Evolutionary conservation across 257 asterid species (phyloP).

Genomic region (Ballota nigra): DNA sequence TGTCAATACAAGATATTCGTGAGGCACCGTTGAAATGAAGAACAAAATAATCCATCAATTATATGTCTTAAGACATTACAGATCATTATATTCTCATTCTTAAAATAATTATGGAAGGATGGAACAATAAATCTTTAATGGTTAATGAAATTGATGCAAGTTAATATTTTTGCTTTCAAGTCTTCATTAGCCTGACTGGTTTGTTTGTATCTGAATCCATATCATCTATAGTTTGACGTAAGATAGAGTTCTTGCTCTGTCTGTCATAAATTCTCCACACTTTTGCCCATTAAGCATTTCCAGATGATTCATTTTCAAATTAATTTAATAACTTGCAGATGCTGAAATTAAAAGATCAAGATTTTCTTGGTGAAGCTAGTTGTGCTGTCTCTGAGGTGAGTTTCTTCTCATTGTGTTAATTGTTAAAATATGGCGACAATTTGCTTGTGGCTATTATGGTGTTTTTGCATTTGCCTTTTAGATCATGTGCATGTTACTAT

Average conservation of each 20-base stretch:
- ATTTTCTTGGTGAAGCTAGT: slow-evolving; percentile 75
- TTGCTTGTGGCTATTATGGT: neutral
- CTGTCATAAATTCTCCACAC: neutral
- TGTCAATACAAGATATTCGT: neutral
- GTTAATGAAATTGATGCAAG: neutral
- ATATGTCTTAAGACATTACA: neutral
- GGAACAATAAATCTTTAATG: neutral
- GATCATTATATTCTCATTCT: neutral
- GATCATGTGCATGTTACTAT: neutral
- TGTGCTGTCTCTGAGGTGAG: slow-evolving; percentile 72
- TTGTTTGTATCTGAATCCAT: neutral
- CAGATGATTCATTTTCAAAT: neutral
- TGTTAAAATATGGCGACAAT: neutral
- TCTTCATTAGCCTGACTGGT: neutral
- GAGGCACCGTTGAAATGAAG: neutral
- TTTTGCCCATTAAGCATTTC: neutral
- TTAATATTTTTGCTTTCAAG: neutral
- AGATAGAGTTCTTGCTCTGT: neutral
- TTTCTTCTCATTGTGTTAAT: slow-evolving; percentile 1
- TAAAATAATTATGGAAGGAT: neutral
- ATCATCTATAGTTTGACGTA: neutral
- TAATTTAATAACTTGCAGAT: slow-evolving; percentile 37
- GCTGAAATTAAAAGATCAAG: slow-evolving; percentile 64
- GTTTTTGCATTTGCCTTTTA: neutral
- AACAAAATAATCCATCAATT: neutral